Evolutionary conservation across 2,329 filamentous ascomycete genomes (phyloP).

Genomic region (Juglanconis juglandina): DNA sequence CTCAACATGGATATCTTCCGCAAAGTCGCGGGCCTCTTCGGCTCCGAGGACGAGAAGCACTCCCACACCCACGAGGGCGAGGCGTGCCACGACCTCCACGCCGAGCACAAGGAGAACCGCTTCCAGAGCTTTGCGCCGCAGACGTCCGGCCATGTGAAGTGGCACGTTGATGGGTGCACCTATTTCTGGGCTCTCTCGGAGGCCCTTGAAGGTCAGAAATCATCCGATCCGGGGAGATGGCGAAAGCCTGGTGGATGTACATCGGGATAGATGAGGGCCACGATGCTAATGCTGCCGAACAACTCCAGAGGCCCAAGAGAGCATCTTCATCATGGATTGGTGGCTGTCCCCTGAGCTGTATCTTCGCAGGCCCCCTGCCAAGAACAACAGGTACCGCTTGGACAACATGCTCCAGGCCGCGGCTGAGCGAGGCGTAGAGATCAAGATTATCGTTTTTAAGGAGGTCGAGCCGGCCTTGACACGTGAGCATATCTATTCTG

Average conservation of each 20-base stretch:
- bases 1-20: constrained; percentile 34
- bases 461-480: constrained; percentile 81
- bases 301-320: constrained; percentile 61
- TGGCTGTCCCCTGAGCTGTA: constrained; percentile 89
- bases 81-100: constrained; percentile 39
- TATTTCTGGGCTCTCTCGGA: constrained; percentile 84
- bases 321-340: constrained; percentile 85
- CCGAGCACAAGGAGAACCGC: constrained; percentile 46
- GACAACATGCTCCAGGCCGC: constrained; percentile 80
- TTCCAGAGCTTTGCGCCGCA: constrained; percentile 70
- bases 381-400: constrained; percentile 78
- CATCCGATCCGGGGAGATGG: neutral
- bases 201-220: constrained; percentile 61
- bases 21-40: constrained; percentile 41
- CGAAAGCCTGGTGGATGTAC: neutral
- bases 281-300: neutral
- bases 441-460: constrained; percentile 89
- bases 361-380: constrained; percentile 74
- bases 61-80: constrained; percentile 42
- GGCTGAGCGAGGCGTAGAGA: constrained; percentile 76
- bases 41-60: constrained; percentile 36
- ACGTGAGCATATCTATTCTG: constrained; percentile 49
- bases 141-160: constrained; percentile 73
- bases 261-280: neutral
- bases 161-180: constrained; percentile 80